Base-by-base conservation (phyloP, 2,329 filamentous ascomycete species). In the Aspergillus novoparasiticus region DNA sequence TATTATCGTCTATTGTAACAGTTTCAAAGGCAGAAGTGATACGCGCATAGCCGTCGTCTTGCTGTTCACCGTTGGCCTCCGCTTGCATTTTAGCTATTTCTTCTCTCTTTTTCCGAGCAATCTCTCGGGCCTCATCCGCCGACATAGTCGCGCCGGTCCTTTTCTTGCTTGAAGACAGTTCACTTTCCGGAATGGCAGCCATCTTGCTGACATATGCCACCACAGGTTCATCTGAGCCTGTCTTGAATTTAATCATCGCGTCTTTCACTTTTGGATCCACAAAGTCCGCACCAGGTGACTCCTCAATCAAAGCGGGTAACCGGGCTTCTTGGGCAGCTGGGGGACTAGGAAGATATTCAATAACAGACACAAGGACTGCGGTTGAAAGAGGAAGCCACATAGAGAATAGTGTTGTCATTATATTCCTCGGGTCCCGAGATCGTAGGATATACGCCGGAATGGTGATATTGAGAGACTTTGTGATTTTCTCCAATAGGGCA, bases 141-240 rank as follows among this genome's bases (percentile, higher is more conserved):
- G 87, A 96, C 72, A 98, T 85, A 50, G 89, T 80, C 23, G 80
- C 88, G 0, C 90, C 89, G 19, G 88, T 85, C 53, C 92, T 86
- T 77, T 90, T 96, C 26, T 77, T 78, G 76, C 97, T 97, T 58
- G 94, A 87, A 0, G 92, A 91, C 6, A 99, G 82, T 71, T 99
- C 94, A 77, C 92, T 97, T 73, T 96, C 92, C 0, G 93, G 94
- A 14, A 99, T 85, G 0, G 95, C 95, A 1, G 98, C 92, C 93
- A 99, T 97, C 77, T 99, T 99, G 80, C 94, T 98, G 64, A 99
- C 92, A 69, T 97, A 99, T 10, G 92, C 94, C 1, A 99, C 92
- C 0, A 96, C 88, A 0, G 94, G 94, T 62, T 91, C 90, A 0
- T 88, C 84, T 45, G 86, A 83, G 0, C 84, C 84, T 4, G 87